These are phyloP conservation scores for Nadsonia starkeyi-henricii DNA, from an alignment of 1,139 yeast species.

Conservation along the genomic window DNA sequence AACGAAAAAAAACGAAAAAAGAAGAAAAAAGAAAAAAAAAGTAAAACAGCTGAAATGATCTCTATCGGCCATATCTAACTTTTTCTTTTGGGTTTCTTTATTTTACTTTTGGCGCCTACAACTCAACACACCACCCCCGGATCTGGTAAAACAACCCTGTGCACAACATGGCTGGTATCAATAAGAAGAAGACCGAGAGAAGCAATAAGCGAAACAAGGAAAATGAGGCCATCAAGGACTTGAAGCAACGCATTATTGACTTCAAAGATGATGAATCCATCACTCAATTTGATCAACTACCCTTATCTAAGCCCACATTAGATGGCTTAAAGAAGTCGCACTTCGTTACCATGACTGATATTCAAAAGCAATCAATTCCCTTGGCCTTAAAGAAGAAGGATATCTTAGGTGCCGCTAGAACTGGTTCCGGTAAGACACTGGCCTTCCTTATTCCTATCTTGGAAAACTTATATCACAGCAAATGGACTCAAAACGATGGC, in stretches of 20 bases:
- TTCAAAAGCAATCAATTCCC: slow-evolving; percentile 71
- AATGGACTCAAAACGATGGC: slow-evolving; percentile 84
- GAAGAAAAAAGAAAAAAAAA: too few species aligned
- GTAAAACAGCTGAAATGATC: too few species aligned
- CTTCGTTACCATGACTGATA: slow-evolving; percentile 68
- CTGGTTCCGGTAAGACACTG: slow-evolving; percentile 94
- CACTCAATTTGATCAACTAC: slow-evolving; percentile 40
- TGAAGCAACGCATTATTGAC: slow-evolving; percentile 11
- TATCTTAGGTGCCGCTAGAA: slow-evolving; percentile 81
- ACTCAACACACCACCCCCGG: too few species aligned
- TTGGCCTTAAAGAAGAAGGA: slow-evolving; percentile 69
- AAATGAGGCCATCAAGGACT: slow-evolving; percentile 19
- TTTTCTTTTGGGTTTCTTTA: too few species aligned
- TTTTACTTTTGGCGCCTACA: too few species aligned
- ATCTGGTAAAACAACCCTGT: too few species aligned
- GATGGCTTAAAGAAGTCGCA: slow-evolving; percentile 56
- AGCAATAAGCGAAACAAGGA: slow-evolving; percentile 12
- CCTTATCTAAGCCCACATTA: slow-evolving; percentile 51
- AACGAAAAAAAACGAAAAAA: background rate
- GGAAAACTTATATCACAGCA: slow-evolving; percentile 54
- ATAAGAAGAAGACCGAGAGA: slow-evolving; percentile 7
- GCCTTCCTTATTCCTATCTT: slow-evolving; percentile 81
- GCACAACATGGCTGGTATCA: slow-evolving; percentile 1
- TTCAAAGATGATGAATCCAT: slow-evolving; percentile 13
- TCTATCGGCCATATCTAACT: too few species aligned